Conservation (phyloP, 148 eudicot genomes). For the Arctostaphylos glauca region DNA sequence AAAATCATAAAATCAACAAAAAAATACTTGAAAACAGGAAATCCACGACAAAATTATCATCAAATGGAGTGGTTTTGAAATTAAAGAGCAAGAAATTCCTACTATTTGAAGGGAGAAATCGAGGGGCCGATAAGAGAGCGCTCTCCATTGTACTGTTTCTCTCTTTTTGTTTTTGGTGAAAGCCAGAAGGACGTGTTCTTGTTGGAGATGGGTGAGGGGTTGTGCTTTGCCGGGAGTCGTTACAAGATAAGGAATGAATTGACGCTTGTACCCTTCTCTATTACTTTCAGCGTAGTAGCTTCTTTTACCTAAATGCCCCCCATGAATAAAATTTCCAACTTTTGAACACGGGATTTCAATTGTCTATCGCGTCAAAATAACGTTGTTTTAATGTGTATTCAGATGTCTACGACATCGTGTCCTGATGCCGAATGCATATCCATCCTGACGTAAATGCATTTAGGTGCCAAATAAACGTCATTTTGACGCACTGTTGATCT, state of each 20-base stretch:
- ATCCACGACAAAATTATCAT: neutral
- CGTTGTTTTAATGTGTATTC: too few species aligned
- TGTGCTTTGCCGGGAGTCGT: slow-evolving; percentile 7
- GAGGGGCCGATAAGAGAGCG: slow-evolving; percentile 51
- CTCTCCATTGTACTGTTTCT: slow-evolving; percentile 43
- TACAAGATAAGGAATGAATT: neutral
- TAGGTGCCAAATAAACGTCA: too few species aligned
- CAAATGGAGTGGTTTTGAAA: neutral
- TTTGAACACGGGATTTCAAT: too few species aligned
- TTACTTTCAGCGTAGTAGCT: too few species aligned
- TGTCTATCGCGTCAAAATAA: too few species aligned
- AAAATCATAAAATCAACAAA: neutral
- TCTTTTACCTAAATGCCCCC: too few species aligned
- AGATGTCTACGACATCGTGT: too few species aligned
- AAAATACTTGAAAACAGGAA: neutral
- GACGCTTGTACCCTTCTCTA: slow-evolving; percentile 6
- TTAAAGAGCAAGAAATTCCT: slow-evolving; percentile 21
- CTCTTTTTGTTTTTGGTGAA: neutral
- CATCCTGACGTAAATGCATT: too few species aligned
- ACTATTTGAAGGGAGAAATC: slow-evolving; percentile 47
- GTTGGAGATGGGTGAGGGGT: slow-evolving; percentile 12
- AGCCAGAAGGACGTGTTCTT: slow-evolving; percentile 8
- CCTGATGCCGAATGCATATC: too few species aligned
- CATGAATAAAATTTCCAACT: too few species aligned
- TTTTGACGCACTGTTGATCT: too few species aligned